Evolutionary conservation across 129 eudicot species (phyloP).

Genomic region (Logfia minima): DNA sequence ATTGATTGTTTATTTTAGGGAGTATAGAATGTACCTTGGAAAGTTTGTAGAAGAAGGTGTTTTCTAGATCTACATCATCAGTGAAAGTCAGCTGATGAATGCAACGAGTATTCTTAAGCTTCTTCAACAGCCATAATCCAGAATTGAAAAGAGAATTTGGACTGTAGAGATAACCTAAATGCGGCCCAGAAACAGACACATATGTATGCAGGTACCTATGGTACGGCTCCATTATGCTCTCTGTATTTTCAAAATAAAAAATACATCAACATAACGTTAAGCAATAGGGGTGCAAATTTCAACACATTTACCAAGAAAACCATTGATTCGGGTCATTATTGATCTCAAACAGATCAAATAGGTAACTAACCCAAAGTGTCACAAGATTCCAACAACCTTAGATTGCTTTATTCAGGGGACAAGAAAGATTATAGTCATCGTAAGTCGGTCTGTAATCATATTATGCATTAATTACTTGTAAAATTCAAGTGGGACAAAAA

Average conservation of each 20-base stretch:
- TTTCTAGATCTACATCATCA: conserved; percentile 79
- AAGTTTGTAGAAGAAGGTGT: conserved; percentile 90
- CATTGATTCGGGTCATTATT: not conserved
- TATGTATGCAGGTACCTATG: conserved; percentile 83
- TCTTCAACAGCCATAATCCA: conserved; percentile 97
- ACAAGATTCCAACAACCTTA: not conserved
- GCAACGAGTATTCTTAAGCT: conserved; percentile 86
- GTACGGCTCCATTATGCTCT: conserved; percentile 93
- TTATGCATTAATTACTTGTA: not conserved
- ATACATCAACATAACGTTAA: conserved; percentile 27
- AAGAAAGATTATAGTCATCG: not conserved
- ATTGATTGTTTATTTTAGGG: conserved; percentile 10
- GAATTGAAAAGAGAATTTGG: conserved; percentile 94
- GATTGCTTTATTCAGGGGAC: not conserved
- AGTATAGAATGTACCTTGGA: conserved; percentile 57
- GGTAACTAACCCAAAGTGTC: not conserved
- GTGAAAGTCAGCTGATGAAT: conserved; percentile 96
- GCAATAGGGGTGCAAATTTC: not conserved
- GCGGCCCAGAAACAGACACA: conserved; percentile 93
- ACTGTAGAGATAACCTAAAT: conserved; percentile 95
- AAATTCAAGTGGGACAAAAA: not conserved
- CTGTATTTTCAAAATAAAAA: conserved; percentile 39
- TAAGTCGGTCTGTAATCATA: not conserved
- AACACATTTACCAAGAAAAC: not conserved
- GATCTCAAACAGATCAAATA: not conserved